These are phyloP conservation scores for Penicillium goetzii DNA, from an alignment of 495 filamentous ascomycete genomes.

Conservation along the genomic window DNA sequence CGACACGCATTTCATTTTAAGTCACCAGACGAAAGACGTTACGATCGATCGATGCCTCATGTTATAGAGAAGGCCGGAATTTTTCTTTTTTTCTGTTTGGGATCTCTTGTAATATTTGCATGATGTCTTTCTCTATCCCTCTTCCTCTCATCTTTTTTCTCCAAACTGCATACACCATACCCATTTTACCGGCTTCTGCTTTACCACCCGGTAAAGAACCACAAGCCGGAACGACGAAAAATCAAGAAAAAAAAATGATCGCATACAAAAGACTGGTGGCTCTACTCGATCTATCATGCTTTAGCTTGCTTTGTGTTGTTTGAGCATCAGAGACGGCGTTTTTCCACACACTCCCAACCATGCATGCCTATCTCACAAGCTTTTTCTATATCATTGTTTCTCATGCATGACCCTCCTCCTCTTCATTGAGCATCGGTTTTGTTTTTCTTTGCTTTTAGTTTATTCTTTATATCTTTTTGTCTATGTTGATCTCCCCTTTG, in stretches of 20 bases:
- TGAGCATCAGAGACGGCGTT: constrained; percentile 39
- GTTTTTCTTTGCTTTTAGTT: constrained; percentile 16
- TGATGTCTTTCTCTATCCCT: constrained; percentile 23
- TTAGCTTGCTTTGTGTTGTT: constrained; percentile 20
- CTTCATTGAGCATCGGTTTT: constrained; percentile 24
- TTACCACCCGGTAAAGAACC: constrained; percentile 5
- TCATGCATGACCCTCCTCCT: constrained; percentile 3
- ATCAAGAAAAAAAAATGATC: constrained; percentile 18
- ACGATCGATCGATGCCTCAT: constrained; percentile 54
- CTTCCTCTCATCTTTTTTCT: constrained; percentile 3
- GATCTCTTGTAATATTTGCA: constrained; percentile 38
- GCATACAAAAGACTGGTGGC: constrained; percentile 23
- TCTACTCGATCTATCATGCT: constrained; percentile 14
- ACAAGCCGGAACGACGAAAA: constrained; percentile 13
- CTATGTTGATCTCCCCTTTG: constrained; percentile 18
- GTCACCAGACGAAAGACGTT: constrained; percentile 47
- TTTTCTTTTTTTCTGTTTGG: constrained; percentile 23
- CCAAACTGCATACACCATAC: constrained; percentile 15
- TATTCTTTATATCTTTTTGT: constrained; percentile 13
- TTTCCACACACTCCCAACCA: constrained; percentile 6
- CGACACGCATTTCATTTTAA: constrained; percentile 31
- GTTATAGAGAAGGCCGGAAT: constrained; percentile 50
- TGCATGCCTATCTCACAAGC: constrained; percentile 26
- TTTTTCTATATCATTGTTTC: constrained; percentile 10
- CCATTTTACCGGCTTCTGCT: constrained; percentile 3